phyloP scores from a whole-genome alignment of 2,329 filamentous ascomycete genomes.

The Sordariomycetes sp. region DNA sequence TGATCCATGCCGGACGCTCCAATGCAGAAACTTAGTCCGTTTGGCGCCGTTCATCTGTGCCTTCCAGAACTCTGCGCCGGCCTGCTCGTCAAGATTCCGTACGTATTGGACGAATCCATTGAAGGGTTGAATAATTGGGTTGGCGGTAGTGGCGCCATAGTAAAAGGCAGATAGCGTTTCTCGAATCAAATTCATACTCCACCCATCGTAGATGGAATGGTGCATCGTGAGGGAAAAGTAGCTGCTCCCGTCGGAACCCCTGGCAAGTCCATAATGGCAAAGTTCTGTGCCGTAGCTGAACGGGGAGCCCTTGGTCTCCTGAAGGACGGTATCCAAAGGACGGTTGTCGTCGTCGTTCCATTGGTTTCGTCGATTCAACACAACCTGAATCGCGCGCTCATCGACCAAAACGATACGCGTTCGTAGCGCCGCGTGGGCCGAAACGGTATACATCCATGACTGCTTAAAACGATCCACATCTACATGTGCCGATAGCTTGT shows the following conservation, averaged over 20 bases:
- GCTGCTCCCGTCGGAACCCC: background rate
- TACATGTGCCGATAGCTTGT: constrained; percentile 4
- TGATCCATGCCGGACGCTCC: no score
- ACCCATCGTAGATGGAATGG: constrained; percentile 19
- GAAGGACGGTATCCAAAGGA: no score
- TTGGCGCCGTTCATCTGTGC: no score
- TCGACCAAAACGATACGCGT: no score
- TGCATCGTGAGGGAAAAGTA: constrained; percentile 15
- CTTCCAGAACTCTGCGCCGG: no score
- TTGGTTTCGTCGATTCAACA: no score
- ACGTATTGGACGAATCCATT: constrained; percentile 33
- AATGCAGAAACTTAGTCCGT: no score
- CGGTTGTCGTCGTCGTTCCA: no score
- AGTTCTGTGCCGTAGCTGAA: constrained; percentile 1
- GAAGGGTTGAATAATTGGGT: constrained; percentile 16
- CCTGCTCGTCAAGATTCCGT: no score
- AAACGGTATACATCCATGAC: constrained; percentile 5
- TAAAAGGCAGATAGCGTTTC: constrained; percentile 7
- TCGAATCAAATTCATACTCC: constrained; percentile 11
- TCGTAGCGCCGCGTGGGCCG: no score
- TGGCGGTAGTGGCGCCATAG: background rate
- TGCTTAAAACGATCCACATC: constrained; percentile 8
- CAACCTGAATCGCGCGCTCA: no score
- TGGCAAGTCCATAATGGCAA: background rate
- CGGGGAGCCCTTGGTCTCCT: no score